Conservation (phyloP, 1,139 yeast genomes). For the Diutina scorzettiae region DNA sequence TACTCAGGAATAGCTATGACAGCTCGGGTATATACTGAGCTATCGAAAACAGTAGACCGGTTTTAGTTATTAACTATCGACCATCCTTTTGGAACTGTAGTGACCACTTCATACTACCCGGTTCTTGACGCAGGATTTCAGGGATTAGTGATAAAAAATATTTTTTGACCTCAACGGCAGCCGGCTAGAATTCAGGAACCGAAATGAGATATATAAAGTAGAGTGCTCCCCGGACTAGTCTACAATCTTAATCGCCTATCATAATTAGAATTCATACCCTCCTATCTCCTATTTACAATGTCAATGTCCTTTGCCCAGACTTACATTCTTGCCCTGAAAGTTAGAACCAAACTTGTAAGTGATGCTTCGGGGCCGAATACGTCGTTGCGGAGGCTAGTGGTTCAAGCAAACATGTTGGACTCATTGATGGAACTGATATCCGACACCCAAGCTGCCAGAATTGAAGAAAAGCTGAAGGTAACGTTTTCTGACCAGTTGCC, state of each 20-base stretch:
- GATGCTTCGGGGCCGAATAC: slow-evolving; percentile 57
- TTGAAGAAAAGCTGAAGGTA: slow-evolving; percentile 16
- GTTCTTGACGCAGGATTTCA: too few species aligned
- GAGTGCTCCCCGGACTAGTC: too few species aligned
- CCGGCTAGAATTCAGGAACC: too few species aligned
- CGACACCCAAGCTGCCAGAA: slow-evolving; percentile 13
- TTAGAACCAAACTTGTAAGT: slow-evolving; percentile 51
- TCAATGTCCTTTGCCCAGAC: slow-evolving; percentile 40
- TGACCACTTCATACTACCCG: too few species aligned
- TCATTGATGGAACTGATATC: slow-evolving; percentile 45
- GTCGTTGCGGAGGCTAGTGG: slow-evolving; percentile 48
- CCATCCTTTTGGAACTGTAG: too few species aligned
- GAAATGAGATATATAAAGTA: too few species aligned
- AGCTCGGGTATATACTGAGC: too few species aligned
- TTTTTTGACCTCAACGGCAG: too few species aligned
- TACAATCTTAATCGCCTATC: background rate
- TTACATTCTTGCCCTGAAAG: slow-evolving; percentile 56
- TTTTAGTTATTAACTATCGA: too few species aligned
- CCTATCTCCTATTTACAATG: background rate
- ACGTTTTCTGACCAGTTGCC: slow-evolving; percentile 4
- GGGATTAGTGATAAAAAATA: too few species aligned
- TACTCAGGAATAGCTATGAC: too few species aligned
- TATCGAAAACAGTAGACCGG: too few species aligned
- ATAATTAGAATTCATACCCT: background rate
- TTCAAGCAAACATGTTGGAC: slow-evolving; percentile 71